phyloP scores from a whole-genome alignment of 148 eudicot genomes.

The Diospyros lotus region DNA sequence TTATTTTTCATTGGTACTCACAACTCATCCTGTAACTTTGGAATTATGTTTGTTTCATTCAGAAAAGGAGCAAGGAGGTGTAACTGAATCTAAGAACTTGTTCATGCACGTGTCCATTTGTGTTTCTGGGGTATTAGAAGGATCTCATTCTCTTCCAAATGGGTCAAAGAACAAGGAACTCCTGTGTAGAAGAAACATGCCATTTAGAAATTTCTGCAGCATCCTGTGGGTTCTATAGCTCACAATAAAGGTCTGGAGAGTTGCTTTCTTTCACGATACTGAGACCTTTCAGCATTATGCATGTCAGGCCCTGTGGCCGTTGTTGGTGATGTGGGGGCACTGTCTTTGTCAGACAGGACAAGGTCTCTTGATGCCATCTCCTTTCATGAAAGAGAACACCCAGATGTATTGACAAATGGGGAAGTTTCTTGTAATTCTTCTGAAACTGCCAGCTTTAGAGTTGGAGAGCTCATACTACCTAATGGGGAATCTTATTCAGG shows the following conservation, averaged over 20 bases:
- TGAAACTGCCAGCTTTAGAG: slow-evolving; percentile 44
- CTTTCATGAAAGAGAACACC: slow-evolving; percentile 30
- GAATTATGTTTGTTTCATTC: neutral
- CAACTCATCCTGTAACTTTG: neutral
- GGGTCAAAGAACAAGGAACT: slow-evolving; percentile 1
- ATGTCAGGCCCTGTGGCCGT: slow-evolving; percentile 74
- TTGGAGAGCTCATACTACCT: slow-evolving; percentile 49
- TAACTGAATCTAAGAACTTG: neutral
- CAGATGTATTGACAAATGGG: slow-evolving; percentile 30
- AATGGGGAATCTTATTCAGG: slow-evolving; percentile 81
- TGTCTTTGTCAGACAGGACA: slow-evolving; percentile 48
- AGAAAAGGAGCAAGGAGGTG: neutral
- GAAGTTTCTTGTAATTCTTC: slow-evolving; percentile 48
- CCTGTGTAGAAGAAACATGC: neutral
- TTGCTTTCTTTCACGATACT: slow-evolving; percentile 19
- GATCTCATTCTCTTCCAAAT: slow-evolving; percentile 4
- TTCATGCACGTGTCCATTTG: neutral
- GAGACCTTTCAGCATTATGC: slow-evolving; percentile 48
- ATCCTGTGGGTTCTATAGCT: slow-evolving; percentile 5
- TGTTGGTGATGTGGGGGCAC: slow-evolving; percentile 34
- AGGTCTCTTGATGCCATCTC: slow-evolving; percentile 51
- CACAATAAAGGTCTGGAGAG: slow-evolving; percentile 18
- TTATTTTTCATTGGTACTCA: neutral
- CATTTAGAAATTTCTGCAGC: slow-evolving; percentile 4
- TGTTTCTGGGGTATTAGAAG: neutral